Percentiles rank a stretch among this genome's conserved stretches.
Conservation (phyloP, 1,284 basidiomycete species). For the Grifola frondosa region DNA sequence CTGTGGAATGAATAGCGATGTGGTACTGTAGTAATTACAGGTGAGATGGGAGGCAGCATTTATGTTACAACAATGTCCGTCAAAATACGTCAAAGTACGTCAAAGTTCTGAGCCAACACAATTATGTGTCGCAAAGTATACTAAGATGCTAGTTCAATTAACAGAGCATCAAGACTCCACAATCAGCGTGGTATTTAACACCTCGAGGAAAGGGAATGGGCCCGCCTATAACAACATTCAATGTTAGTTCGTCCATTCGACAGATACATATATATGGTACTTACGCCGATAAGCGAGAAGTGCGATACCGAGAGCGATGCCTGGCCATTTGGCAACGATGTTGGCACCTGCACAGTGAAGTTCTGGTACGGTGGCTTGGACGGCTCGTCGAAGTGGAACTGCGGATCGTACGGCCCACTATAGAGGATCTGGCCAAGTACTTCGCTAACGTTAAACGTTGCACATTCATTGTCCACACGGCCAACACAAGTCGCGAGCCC, state of each 20-base stretch:
- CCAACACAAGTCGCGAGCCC: slow-evolving; percentile 36
- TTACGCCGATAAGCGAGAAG: slow-evolving; percentile 46
- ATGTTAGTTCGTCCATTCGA: not conserved
- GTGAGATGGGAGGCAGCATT: no score
- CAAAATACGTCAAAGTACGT: no score
- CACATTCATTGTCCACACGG: slow-evolving; percentile 12
- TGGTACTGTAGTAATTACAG: no score
- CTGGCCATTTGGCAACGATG: slow-evolving; percentile 25
- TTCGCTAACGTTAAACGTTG: slow-evolving; percentile 32
- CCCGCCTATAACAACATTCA: slow-evolving; percentile 9
- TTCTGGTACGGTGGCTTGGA: slow-evolving; percentile 47
- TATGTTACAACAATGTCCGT: no score
- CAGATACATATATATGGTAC: slow-evolving; percentile 16
- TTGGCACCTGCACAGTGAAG: slow-evolving; percentile 48
- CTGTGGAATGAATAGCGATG: no score
- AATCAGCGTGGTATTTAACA: slow-evolving; percentile 16
- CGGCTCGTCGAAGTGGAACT: slow-evolving; percentile 24
- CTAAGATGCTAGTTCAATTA: no score
- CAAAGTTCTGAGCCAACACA: no score
- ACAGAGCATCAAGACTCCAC: slow-evolving; percentile 1
- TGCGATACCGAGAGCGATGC: slow-evolving; percentile 44
- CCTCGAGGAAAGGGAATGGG: slow-evolving; percentile 17
- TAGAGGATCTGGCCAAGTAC: slow-evolving; percentile 45
- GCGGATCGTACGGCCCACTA: slow-evolving; percentile 42
- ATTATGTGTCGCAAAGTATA: no score